Evolutionary conservation across 2,329 filamentous ascomycete genomes (phyloP).

Genomic region (Stachybotrys chlorohalonatus): DNA sequence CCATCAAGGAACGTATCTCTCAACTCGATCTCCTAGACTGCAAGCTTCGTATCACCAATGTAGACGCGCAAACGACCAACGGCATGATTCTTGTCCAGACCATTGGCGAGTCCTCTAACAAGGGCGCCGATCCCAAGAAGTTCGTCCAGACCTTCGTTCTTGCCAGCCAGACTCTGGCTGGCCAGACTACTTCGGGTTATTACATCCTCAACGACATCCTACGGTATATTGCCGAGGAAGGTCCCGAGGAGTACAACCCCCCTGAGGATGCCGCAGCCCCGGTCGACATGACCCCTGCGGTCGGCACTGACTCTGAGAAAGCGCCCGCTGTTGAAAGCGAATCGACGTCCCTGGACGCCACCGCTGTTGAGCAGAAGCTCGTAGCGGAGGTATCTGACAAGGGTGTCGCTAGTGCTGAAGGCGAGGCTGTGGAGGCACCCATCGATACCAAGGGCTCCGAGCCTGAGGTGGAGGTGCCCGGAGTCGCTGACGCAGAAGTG

Average conservation of each 20-base stretch:
- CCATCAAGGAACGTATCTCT: slow-evolving; percentile 91
- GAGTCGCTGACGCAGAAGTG: slow-evolving; percentile 35
- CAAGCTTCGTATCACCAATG: slow-evolving; percentile 97
- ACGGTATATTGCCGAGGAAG: slow-evolving; percentile 80
- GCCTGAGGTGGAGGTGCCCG: background rate
- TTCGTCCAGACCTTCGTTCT: slow-evolving; percentile 98
- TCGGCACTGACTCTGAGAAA: slow-evolving; percentile 18
- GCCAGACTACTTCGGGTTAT: slow-evolving; percentile 84
- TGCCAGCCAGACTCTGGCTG: slow-evolving; percentile 86
- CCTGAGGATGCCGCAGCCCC: slow-evolving; percentile 21
- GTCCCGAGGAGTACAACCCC: slow-evolving; percentile 55
- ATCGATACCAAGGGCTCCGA: slow-evolving; percentile 25
- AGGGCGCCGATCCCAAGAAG: slow-evolving; percentile 81
- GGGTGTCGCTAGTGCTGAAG: slow-evolving; percentile 22
- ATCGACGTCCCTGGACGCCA: slow-evolving; percentile 28
- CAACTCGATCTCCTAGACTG: slow-evolving; percentile 89
- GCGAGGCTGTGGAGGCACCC: slow-evolving; percentile 20
- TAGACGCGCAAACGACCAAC: slow-evolving; percentile 88
- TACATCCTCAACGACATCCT: slow-evolving; percentile 98
- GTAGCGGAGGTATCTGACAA: slow-evolving; percentile 37
- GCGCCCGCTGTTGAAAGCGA: slow-evolving; percentile 17
- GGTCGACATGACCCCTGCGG: slow-evolving; percentile 15
- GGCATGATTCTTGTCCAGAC: slow-evolving; percentile 96
- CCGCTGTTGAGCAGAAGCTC: slow-evolving; percentile 64
- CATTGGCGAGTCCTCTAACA: slow-evolving; percentile 96